phyloP scores from a whole-genome alignment of 192 early-diverging fungal genomes.

The Phycomyces nitens region DNA sequence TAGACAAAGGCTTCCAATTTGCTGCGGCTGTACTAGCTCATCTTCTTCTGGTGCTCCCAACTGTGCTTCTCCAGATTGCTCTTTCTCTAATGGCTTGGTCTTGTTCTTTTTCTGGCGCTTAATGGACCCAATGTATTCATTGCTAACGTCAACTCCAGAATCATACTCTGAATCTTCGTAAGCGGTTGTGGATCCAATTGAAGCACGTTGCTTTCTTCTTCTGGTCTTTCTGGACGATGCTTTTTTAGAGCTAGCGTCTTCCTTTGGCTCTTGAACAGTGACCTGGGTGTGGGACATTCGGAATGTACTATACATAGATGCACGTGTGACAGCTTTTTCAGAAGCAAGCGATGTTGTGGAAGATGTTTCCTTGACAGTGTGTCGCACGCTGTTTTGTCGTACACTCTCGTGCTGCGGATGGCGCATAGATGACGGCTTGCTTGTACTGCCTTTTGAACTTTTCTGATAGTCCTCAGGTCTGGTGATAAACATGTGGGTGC shows the following conservation, averaged over 20 bases:
- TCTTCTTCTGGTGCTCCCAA: neutral
- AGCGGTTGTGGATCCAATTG: neutral
- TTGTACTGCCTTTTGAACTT: neutral
- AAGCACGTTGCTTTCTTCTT: neutral
- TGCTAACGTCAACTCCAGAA: neutral
- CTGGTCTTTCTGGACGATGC: neutral
- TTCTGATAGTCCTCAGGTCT: neutral
- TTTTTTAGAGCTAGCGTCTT: no score
- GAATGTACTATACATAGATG: neutral
- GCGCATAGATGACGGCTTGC: neutral
- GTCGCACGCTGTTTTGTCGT: neutral
- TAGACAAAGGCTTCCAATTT: no score
- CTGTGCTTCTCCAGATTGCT: neutral
- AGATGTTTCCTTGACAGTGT: neutral
- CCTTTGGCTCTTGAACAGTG: no score
- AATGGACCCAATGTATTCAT: neutral
- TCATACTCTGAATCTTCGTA: neutral
- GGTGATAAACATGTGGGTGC: slow-evolving; percentile 1
- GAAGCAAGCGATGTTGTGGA: neutral
- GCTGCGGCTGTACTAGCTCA: neutral
- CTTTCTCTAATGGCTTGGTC: neutral
- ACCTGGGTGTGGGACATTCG: neutral
- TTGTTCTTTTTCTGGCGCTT: neutral
- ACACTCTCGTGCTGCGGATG: neutral
- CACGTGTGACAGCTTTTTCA: neutral